phyloP scores from a whole-genome alignment of 2,329 filamentous ascomycete genomes.

The Monilinia fructigena region DNA sequence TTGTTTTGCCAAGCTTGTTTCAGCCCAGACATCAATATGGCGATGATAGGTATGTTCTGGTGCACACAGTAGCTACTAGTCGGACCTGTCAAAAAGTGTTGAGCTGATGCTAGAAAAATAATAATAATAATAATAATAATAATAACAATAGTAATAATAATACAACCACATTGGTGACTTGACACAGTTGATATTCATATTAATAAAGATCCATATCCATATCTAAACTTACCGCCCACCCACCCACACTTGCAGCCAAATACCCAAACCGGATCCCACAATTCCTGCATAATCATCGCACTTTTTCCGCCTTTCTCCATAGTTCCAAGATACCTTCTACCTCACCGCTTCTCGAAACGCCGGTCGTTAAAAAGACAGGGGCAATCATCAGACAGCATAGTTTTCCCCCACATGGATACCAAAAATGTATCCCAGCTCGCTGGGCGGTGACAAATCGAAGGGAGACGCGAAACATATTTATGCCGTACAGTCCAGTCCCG shows the following conservation, averaged over 20 bases:
- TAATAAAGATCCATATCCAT: neutral
- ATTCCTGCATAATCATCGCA: constrained; percentile 5
- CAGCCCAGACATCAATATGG: neutral
- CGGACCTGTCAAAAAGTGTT: neutral
- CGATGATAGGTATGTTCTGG: neutral
- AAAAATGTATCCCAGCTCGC: constrained; percentile 16
- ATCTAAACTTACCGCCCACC: neutral
- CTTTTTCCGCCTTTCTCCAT: neutral
- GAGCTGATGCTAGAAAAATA: neutral
- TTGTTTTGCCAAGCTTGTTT: neutral
- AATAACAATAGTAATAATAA: no score
- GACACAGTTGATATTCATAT: neutral
- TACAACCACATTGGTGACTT: no score
- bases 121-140: no score
- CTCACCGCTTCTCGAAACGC: constrained; percentile 27
- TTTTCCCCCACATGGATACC: constrained; percentile 17
- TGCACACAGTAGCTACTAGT: neutral
- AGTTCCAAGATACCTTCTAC: neutral
- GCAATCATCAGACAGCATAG: constrained; percentile 22
- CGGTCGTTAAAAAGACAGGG: constrained; percentile 29
- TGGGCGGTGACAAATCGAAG: constrained; percentile 23
- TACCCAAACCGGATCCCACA: neutral
- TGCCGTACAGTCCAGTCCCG: constrained; percentile 6
- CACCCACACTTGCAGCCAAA: neutral
- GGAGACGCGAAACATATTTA: constrained; percentile 24